phyloP scores from a whole-genome alignment of 768 basidiomycete species.

The Pisolithus sp. region DNA sequence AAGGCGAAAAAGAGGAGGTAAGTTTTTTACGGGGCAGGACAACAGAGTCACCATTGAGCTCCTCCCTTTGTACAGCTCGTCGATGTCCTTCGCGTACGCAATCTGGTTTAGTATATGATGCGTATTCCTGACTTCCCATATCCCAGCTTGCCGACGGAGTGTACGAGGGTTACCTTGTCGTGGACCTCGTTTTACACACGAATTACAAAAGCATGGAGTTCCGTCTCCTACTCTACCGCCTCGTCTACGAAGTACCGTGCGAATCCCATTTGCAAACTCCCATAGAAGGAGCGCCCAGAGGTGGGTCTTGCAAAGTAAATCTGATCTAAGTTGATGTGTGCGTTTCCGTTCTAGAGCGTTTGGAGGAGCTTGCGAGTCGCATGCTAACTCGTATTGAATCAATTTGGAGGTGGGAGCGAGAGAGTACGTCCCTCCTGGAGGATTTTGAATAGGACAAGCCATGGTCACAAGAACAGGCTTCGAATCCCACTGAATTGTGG shows the following conservation, averaged over 20 bases:
- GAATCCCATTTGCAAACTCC: neutral
- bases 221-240: neutral
- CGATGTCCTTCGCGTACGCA: neutral
- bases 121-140: neutral
- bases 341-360: neutral
- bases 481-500: too few species aligned
- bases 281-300: neutral
- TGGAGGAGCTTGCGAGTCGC: neutral
- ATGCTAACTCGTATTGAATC: neutral
- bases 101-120: neutral
- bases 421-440: too few species aligned
- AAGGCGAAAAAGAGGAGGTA: neutral
- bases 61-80: neutral
- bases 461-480: too few species aligned
- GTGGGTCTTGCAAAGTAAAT: neutral
- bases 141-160: neutral
- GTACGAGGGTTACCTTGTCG: neutral
- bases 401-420: too few species aligned
- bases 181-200: neutral
- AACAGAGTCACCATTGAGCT: neutral
- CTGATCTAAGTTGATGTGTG: neutral
- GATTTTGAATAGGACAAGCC: too few species aligned
- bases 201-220: neutral
- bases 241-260: neutral
- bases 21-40: neutral